Evolutionary conservation across 768 basidiomycete species (phyloP).

Genomic region (Kwoniella heveanensis): DNA sequence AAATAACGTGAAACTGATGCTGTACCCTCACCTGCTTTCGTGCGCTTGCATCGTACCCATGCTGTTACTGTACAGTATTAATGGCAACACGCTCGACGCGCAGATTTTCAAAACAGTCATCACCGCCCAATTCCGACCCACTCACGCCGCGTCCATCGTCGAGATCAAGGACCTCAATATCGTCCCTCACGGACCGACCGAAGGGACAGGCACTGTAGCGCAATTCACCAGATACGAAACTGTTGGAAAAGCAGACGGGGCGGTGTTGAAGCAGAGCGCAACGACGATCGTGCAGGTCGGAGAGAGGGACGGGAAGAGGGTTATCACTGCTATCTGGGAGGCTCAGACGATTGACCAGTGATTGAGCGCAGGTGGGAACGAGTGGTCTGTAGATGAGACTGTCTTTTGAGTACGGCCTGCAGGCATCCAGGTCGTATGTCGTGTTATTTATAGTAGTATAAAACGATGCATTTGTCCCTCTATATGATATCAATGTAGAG

Average conservation of each 20-base stretch:
- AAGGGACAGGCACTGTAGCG: conserved; percentile 5
- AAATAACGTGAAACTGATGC: too few species aligned
- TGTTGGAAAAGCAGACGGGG: conserved; percentile 6
- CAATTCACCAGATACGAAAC: conserved; percentile 17
- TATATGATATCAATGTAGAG: too few species aligned
- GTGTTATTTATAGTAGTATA: background rate
- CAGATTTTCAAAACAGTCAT: conserved; percentile 11
- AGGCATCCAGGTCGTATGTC: too few species aligned
- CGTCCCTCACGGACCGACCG: conserved; percentile 1
- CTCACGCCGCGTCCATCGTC: conserved; percentile 6
- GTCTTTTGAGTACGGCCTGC: too few species aligned
- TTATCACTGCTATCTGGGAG: conserved; percentile 15
- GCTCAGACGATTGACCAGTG: conserved; percentile 11
- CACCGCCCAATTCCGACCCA: conserved; percentile 12
- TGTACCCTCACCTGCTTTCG: background rate
- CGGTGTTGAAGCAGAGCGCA: conserved; percentile 11
- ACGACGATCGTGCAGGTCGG: conserved; percentile 15
- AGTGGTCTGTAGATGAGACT: too few species aligned
- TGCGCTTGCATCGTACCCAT: too few species aligned
- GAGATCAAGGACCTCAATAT: conserved; percentile 16
- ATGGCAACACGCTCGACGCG: conserved; percentile 4
- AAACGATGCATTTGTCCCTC: background rate
- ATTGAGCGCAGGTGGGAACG: too few species aligned
- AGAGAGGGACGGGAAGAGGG: conserved; percentile 9
- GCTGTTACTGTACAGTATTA: conserved; percentile 7